Conservation (phyloP, 257 asterid genomes). For the Scutellaria barbata region DNA sequence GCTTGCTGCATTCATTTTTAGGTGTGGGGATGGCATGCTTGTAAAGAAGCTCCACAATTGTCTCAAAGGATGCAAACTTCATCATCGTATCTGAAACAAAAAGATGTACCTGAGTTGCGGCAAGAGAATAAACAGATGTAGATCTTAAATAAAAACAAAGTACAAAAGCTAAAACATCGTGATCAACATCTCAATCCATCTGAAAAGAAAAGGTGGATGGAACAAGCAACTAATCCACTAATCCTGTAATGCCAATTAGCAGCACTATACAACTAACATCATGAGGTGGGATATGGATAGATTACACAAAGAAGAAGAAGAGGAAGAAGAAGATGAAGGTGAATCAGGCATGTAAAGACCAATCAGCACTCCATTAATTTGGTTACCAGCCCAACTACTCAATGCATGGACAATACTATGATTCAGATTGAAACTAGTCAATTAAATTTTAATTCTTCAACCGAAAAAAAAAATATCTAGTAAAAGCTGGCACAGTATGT, state of each 20-base stretch:
- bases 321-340: too few relatives aligned
- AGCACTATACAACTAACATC: neutral
- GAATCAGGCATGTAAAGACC: neutral
- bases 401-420: too few relatives aligned
- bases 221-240: conserved; percentile 3
- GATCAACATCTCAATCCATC: neutral
- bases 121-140: neutral
- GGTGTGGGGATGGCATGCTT: conserved; percentile 80
- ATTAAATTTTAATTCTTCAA: neutral
- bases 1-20: conserved; percentile 75
- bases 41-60: conserved; percentile 73
- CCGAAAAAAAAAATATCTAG: neutral
- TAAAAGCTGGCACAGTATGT: neutral
- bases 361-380: neutral
- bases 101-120: neutral
- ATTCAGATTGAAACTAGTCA: neutral
- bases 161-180: neutral
- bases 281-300: too few relatives aligned
- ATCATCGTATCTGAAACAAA: conserved; percentile 79
- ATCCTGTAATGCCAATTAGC: conserved; percentile 1
- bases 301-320: too few relatives aligned
- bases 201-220: neutral
- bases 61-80: conserved; percentile 92
- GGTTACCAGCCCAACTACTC: neutral
- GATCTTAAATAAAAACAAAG: neutral